Base-by-base conservation (phyloP, 768 basidiomycete genomes). In the Dictyophora rubrovolvata region DNA sequence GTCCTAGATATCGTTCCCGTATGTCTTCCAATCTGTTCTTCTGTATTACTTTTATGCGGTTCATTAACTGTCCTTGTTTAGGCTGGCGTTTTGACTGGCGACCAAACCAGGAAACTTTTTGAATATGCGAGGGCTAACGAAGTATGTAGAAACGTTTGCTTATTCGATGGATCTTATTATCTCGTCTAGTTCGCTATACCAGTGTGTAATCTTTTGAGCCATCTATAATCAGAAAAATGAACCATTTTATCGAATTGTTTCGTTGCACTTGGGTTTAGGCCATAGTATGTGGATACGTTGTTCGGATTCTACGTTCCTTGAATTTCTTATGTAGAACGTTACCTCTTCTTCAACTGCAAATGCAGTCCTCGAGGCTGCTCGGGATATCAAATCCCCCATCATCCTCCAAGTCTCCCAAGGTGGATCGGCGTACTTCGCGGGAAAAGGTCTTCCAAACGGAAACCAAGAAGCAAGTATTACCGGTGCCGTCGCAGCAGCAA, bases 381-480 rank as follows among this genome's bases (percentile, higher is more conserved):
- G 93, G 64, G 96, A 97, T 72, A 83, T 89, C 80, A 97, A 98
- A 73, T 80, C 95, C 33, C 95, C 95, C 60, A 93, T 99, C 75
- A 98, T 99, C 74, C 77, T 97, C 67, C 96, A 98, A 71, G 86
- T 94, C 63, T 99, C 96, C 57, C 94, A 99, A 72, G 96, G 96
- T 59, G 96, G 96, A 67, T 81, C 84, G 62, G 95, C 95, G 55
- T 97, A 87, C 80, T 97, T 89, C 69, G 92, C 92, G 49, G 96
- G 96, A 62, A 99, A 99, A 74, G 95, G 94, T 28, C 81, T 99
- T 60, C 75, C 87, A 66, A 98, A 98, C 72, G 91, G 87, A 71
- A 86, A 93, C 66, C 96, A 98, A 69, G 85, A 97, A 73, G 96
- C 92, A 5, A 97, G 95, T 48, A 87, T 93, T 68, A 72, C 80